phyloP scores from a whole-genome alignment of 1,139 yeast genomes.

The Yamadazyma triangularis region DNA sequence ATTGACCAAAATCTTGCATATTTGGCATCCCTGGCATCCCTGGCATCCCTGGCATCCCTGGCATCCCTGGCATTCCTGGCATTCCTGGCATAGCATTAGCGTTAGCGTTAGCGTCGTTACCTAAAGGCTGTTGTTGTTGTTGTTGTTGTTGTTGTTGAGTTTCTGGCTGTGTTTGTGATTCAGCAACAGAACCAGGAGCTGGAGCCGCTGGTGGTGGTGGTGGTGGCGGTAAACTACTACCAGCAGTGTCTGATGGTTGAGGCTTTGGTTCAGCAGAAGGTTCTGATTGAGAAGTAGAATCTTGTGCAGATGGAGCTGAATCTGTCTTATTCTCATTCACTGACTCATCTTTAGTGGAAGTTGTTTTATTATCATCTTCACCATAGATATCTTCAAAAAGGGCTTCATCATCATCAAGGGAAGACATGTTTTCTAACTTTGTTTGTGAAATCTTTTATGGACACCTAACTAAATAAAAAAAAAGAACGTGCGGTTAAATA shows the following conservation, averaged over 20 bases:
- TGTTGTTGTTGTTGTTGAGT: constrained; percentile 4
- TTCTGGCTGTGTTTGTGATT: neutral
- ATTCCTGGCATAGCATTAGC: neutral
- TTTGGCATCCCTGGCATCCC: constrained; percentile 6
- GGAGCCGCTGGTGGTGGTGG: constrained; percentile 4
- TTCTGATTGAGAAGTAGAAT: constrained; percentile 2
- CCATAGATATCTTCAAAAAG: constrained; percentile 71
- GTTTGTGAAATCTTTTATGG: neutral
- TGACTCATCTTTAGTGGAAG: constrained; percentile 2
- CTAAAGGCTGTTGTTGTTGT: constrained; percentile 2
- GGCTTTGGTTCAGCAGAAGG: constrained; percentile 1
- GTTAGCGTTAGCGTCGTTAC: too few species aligned
- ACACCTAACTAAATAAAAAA: neutral
- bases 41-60: constrained; percentile 8
- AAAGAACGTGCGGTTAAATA: too few species aligned
- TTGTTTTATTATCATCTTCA: constrained; percentile 15
- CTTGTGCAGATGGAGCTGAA: constrained; percentile 5
- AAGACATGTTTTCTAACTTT: constrained; percentile 38
- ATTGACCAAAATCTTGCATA: constrained; percentile 10
- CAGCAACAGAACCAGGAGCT: neutral
- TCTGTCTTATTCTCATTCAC: constrained; percentile 5
- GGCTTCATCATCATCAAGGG: constrained; percentile 81
- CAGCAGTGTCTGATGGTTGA: constrained; percentile 3
- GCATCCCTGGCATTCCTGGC: constrained; percentile 2
- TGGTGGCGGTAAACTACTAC: constrained; percentile 3